phyloP scores from a whole-genome alignment of 108 stramenopile species.

The Aurantiochytrium sp. region DNA sequence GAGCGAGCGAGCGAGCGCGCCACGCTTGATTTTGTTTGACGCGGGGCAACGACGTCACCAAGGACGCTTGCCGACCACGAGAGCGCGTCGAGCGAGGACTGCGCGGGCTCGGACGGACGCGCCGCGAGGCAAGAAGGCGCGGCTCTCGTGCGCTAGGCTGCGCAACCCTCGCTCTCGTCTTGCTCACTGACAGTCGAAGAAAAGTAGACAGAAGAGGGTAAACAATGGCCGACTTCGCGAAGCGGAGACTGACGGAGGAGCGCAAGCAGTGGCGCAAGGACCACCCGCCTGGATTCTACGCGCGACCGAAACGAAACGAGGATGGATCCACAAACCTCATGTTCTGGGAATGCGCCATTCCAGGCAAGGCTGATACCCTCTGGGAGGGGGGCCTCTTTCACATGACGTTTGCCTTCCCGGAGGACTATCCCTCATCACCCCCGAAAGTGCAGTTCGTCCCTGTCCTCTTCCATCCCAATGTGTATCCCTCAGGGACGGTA shows the following conservation, averaged over 20 bases:
- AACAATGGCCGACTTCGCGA: slow-evolving; percentile 38
- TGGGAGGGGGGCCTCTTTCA: slow-evolving; percentile 81
- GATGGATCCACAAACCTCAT: slow-evolving; percentile 86
- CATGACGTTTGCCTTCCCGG: slow-evolving; percentile 83
- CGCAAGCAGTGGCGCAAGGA: slow-evolving; percentile 81
- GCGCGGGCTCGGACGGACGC: too few relatives aligned
- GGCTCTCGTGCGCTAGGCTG: too few relatives aligned
- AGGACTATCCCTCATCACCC: slow-evolving; percentile 94
- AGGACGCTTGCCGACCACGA: too few relatives aligned
- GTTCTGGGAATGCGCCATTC: slow-evolving; percentile 91
- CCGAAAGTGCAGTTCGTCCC: slow-evolving; percentile 92
- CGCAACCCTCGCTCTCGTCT: too few relatives aligned
- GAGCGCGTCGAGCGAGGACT: too few relatives aligned
- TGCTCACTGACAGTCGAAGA: too few relatives aligned
- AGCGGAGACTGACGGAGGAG: slow-evolving; percentile 63
- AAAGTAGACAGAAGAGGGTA: too few relatives aligned
- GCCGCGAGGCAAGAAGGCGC: too few relatives aligned
- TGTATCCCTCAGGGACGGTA: slow-evolving; percentile 88
- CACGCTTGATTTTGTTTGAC: too few relatives aligned
- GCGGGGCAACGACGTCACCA: too few relatives aligned
- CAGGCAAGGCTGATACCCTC: slow-evolving; percentile 63
- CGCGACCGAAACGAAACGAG: slow-evolving; percentile 66
- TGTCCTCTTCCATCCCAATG: slow-evolving; percentile 76
- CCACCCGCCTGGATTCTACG: slow-evolving; percentile 93
- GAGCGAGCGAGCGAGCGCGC: too few relatives aligned